A percentile compares a stretch with the other conserved stretches of the same genome.
phyloP scores from a whole-genome alignment of 2,329 filamentous ascomycete species.

The Fusarium avenaceum region DNA sequence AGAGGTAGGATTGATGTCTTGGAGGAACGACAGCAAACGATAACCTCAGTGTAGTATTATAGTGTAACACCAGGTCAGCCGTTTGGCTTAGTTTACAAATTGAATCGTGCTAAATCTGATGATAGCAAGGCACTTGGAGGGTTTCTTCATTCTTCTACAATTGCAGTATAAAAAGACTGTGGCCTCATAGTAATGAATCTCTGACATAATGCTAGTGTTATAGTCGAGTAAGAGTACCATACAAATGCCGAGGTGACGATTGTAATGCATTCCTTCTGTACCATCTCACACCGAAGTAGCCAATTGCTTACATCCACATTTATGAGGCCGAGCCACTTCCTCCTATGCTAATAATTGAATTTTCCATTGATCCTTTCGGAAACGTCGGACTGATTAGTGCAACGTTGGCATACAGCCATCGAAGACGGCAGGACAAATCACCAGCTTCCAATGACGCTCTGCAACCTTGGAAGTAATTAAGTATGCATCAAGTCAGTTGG shows the following conservation, averaged over 20 bases:
- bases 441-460: background rate
- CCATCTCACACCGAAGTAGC: background rate
- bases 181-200: no score
- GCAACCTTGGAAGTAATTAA: background rate
- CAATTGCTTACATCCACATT: background rate
- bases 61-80: background rate
- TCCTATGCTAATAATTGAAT: background rate
- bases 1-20: background rate
- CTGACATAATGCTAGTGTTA: background rate
- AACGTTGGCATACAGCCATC: background rate
- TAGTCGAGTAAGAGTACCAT: background rate
- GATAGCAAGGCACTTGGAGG: background rate
- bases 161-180: no score
- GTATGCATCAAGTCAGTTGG: conserved; percentile 13
- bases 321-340: background rate
- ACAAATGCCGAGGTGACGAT: no score
- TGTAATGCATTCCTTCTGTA: background rate
- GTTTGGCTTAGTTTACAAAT: background rate
- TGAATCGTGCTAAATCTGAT: background rate
- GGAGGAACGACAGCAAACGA: background rate
- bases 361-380: background rate
- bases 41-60: background rate
- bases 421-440: background rate
- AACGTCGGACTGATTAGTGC: background rate
- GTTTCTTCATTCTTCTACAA: no score